Evolutionary conservation across 345 rosid species (phyloP).

Genomic region (Eucalyptus curtisii): DNA sequence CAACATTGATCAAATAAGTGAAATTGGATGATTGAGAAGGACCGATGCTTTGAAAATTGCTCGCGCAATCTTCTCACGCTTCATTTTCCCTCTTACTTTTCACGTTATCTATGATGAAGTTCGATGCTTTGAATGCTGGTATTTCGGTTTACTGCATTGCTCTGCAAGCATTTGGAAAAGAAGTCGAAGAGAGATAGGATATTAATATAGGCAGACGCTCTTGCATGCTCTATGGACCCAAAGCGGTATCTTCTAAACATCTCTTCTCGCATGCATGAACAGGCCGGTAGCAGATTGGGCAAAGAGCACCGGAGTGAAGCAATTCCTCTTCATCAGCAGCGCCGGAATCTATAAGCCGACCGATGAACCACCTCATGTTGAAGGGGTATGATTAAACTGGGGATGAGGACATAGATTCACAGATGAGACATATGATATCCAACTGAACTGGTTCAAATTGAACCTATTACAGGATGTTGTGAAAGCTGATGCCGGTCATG

Average conservation of each 20-base stretch:
- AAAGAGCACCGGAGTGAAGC: conserved; percentile 69
- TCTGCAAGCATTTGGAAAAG: not conserved
- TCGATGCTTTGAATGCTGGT: not conserved
- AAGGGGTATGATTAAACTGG: conserved; percentile 44
- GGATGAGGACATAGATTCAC: not conserved
- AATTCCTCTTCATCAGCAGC: conserved; percentile 82
- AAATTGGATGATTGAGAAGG: not conserved
- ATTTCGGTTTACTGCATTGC: not conserved
- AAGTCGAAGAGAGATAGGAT: not conserved
- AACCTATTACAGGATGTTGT: conserved; percentile 48
- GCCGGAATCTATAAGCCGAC: conserved; percentile 90
- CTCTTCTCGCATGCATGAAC: not conserved
- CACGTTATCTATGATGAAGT: not conserved
- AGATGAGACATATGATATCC: not conserved
- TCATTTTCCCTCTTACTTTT: not conserved
- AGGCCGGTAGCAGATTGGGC: conserved; percentile 95
- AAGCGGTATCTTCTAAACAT: not conserved
- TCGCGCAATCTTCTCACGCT: fast-evolving
- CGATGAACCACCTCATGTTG: conserved; percentile 88
- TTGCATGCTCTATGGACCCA: not conserved
- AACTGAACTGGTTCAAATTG: not conserved
- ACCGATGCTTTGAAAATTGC: fast-evolving
- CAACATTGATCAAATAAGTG: not conserved
- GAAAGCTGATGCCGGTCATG: conserved; percentile 80
- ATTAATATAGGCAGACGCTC: not conserved